Evolutionary conservation across 1,139 yeast genomes (phyloP), one percentile per base, ranked within the genome.

Genomic region (Saccharomyces hybrid): DNA sequence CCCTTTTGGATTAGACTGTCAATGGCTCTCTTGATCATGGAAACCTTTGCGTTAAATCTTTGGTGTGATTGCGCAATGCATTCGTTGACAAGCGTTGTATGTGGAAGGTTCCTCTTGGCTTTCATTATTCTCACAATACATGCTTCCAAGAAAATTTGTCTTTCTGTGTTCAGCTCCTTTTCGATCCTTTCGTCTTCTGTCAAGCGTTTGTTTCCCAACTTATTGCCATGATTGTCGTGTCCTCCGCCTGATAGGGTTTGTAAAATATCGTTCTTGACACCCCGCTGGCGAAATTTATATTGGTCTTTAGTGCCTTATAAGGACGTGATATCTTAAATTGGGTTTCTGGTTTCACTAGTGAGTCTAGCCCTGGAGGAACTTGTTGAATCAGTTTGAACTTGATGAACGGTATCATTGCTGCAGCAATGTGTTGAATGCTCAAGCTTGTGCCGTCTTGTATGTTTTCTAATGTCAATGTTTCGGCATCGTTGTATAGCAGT

Each of bases 41-140:
- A 78, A 29, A 89, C 84, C 60, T 84, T 83, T 5, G 98, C 97
- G 64, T 80, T 82, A 76, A 93, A 93, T 64, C 98, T 78, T 57
- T 86, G 82, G 65, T 83, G 84, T 4, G 96, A 82, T 70, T 89
- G 97, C 54, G 89, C 87, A 63, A 89, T 84, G 44, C 93, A 95
- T 71, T 93, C 98, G 63, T 87, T 89, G 53, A 91, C 84, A 65
- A 93, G 78, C 53, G 84, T 84, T 51, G 86, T 86, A 68, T 90
- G 97, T 59, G 83, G 82, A 63, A 89, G 77, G 52, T 77, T 78
- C 71, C 90, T 87, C 67, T 97, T 81, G 1, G 96, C 91, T 75
- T 93, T 93, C 98, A 93, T 93, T 66, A 93, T 88, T 65, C 99
- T 81, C 49, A 93, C 99, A 72, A 93, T 89, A 65, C 96, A 88